A percentile compares a stretch with the other conserved stretches of the same genome.
Conservation (phyloP, 1,284 basidiomycete species). For the Ustilago tritici region DNA sequence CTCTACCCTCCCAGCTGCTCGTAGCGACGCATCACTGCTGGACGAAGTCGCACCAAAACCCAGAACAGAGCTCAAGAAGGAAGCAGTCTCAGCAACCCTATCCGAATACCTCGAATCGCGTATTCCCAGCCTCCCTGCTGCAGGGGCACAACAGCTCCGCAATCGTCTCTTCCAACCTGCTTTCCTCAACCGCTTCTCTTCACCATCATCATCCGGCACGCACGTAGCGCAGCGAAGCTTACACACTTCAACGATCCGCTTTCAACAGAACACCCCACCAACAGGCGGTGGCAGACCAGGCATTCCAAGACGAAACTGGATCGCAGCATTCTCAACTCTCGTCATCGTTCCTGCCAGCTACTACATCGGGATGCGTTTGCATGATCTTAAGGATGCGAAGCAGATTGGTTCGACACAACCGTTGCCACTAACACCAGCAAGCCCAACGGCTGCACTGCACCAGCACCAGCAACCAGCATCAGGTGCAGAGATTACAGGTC, state of each 20-base stretch:
- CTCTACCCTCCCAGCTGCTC: not conserved
- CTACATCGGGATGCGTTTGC: constrained; percentile 38
- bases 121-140: constrained; percentile 6
- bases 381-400: constrained; percentile 33
- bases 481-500: constrained; percentile 6
- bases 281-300: not conserved
- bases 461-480: constrained; percentile 7
- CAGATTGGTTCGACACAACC: constrained; percentile 12
- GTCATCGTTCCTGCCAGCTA: constrained; percentile 41
- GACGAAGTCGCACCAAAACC: constrained; percentile 25
- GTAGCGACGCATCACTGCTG: not conserved
- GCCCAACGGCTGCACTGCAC: constrained; percentile 6
- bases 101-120: constrained; percentile 27
- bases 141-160: constrained; percentile 18
- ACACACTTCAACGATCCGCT: constrained; percentile 7
- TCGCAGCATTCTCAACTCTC: constrained; percentile 45
- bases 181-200: constrained; percentile 17
- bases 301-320: constrained; percentile 40
- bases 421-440: constrained; percentile 15
- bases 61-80: constrained; percentile 19
- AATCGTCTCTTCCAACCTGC: constrained; percentile 12
- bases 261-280: not conserved
- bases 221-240: constrained; percentile 3
- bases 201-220: not conserved
- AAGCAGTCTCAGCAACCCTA: constrained; percentile 17